phyloP scores from a whole-genome alignment of 106 monocot genomes.

The Vanilla planifolia region DNA sequence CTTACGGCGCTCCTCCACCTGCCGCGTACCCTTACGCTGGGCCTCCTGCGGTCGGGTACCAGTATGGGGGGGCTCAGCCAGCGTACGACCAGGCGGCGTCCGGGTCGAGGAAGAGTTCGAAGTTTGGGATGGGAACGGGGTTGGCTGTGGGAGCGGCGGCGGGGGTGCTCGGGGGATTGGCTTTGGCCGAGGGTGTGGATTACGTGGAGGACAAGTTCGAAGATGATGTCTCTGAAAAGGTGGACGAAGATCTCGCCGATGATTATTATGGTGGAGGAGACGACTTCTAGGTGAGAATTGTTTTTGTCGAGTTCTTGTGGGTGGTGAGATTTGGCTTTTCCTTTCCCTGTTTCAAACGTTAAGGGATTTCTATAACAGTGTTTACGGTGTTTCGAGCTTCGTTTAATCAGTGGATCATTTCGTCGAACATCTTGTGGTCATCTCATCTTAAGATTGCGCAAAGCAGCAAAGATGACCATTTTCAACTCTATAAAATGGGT shows the following conservation, averaged over 20 bases:
- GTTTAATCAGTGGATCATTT: no score
- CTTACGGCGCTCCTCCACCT: constrained; percentile 14
- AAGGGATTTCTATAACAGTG: no score
- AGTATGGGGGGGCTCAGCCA: constrained; percentile 7
- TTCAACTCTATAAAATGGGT: no score
- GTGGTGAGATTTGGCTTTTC: no score
- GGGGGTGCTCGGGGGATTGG: constrained; percentile 70
- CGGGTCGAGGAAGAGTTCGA: no score
- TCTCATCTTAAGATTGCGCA: no score
- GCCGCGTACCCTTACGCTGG: constrained; percentile 12
- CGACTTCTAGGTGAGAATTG: constrained; percentile 2
- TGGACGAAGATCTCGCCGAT: constrained; percentile 59
- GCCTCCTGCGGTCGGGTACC: background rate
- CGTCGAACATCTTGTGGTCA: no score
- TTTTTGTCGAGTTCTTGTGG: no score
- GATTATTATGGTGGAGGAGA: constrained; percentile 26
- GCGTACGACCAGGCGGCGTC: constrained; percentile 4
- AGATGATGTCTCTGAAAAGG: constrained; percentile 52
- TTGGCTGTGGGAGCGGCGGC: constrained; percentile 77
- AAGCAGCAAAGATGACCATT: no score
- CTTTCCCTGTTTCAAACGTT: no score
- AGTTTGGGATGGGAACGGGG: constrained; percentile 76
- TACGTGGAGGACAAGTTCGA: constrained; percentile 67
- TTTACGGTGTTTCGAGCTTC: no score
- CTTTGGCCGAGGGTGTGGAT: constrained; percentile 61